phyloP scores from a whole-genome alignment of 2,329 filamentous ascomycete genomes.

The Cercospora berteroae region DNA sequence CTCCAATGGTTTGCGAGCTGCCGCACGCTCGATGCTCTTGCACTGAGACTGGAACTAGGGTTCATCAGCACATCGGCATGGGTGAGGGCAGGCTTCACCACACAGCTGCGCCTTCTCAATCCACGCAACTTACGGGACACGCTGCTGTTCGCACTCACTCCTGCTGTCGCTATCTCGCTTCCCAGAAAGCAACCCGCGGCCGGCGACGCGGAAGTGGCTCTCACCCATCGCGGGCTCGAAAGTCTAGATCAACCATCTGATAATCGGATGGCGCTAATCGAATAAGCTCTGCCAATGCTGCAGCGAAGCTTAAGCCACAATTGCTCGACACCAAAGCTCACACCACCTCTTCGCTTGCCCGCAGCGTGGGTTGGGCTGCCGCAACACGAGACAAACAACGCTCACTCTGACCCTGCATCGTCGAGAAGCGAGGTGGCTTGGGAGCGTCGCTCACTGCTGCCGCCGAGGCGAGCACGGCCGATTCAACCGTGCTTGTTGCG shows the following conservation, averaged over 20 bases:
- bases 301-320: slow-evolving; percentile 10
- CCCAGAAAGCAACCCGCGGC: background rate
- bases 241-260: slow-evolving; percentile 12
- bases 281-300: slow-evolving; percentile 11
- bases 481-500: background rate
- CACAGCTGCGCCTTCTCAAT: background rate
- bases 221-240: background rate
- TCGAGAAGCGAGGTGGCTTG: background rate
- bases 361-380: background rate
- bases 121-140: background rate
- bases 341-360: background rate
- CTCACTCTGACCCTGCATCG: background rate
- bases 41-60: background rate
- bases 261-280: background rate
- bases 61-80: background rate
- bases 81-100: background rate
- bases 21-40: background rate
- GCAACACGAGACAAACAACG: background rate
- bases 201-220: background rate
- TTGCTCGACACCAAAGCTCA: background rate
- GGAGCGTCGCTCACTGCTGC: background rate
- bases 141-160: background rate
- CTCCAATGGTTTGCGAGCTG: background rate
- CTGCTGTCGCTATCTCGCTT: background rate
- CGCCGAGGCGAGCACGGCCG: background rate